Evolutionary conservation across 345 rosid genomes (phyloP).

Genomic region (Orychophragmus violaceus): DNA sequence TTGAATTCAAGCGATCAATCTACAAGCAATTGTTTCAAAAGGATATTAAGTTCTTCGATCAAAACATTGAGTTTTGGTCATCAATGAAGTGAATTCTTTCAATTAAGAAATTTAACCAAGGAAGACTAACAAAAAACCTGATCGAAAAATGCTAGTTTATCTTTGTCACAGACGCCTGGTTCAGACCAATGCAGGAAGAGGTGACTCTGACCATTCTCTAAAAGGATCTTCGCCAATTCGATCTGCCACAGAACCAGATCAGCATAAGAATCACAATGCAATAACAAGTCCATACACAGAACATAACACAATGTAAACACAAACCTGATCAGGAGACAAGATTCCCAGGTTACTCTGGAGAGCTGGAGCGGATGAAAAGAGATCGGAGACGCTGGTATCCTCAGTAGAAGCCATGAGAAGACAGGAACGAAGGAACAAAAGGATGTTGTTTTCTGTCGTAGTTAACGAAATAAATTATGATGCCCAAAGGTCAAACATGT

Average conservation of each 20-base stretch:
- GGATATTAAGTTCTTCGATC: neutral
- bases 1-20: constrained; percentile 68
- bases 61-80: neutral
- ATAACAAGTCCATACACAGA: neutral
- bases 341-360: constrained; percentile 52
- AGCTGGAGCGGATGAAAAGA: constrained; percentile 51
- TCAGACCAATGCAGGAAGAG: constrained; percentile 71
- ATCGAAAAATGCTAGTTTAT: constrained; percentile 55
- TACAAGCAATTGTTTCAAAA: constrained; percentile 18
- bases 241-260: constrained; percentile 37
- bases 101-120: neutral
- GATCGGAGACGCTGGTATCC: constrained; percentile 28
- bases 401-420: constrained; percentile 32
- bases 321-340: constrained; percentile 58
- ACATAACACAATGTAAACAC: neutral
- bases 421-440: neutral
- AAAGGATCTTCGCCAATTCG: constrained; percentile 64
- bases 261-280: neutral
- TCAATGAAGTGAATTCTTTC: neutral
- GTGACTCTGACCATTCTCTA: constrained; percentile 68
- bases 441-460: neutral
- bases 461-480: neutral
- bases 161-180: constrained; percentile 59
- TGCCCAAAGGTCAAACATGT: neutral
- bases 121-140: constrained; percentile 49